These are phyloP conservation scores for Phialophora verrucosa DNA, from an alignment of 2,329 filamentous ascomycete species.

Conservation along the genomic window DNA sequence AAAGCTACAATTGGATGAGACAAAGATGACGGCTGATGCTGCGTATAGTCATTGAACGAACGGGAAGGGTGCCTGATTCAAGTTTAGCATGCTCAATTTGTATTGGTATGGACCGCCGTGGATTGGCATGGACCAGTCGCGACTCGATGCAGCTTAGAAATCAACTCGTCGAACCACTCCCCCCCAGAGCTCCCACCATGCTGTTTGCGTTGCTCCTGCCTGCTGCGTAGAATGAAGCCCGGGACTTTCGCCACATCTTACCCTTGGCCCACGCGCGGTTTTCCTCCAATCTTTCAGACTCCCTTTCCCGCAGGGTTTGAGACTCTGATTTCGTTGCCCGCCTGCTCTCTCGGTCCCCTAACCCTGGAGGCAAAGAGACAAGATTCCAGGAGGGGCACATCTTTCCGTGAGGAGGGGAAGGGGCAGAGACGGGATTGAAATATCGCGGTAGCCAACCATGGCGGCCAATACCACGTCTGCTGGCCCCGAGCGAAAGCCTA, in stretches of 20 bases:
- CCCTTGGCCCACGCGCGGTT: slow-evolving; percentile 20
- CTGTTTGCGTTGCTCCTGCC: slow-evolving; percentile 1
- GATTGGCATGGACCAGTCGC: slow-evolving; percentile 35
- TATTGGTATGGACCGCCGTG: slow-evolving; percentile 29
- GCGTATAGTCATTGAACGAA: slow-evolving; percentile 4
- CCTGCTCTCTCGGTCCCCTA: neutral
- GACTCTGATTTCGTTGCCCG: neutral
- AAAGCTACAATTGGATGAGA: slow-evolving; percentile 12
- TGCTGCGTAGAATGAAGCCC: neutral
- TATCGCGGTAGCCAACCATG: neutral
- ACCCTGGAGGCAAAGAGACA: slow-evolving; percentile 16
- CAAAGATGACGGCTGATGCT: slow-evolving; percentile 23
- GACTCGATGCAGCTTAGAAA: slow-evolving; percentile 34
- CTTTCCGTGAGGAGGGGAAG: neutral
- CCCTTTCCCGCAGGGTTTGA: neutral
- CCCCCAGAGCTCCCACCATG: neutral
- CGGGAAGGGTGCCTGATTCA: slow-evolving; percentile 31
- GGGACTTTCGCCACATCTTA: slow-evolving; percentile 23
- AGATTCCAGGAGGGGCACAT: slow-evolving; percentile 12
- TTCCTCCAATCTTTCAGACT: slow-evolving; percentile 12
- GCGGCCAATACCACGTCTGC: neutral
- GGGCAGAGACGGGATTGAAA: neutral
- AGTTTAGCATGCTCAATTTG: slow-evolving; percentile 18
- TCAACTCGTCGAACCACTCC: slow-evolving; percentile 27
- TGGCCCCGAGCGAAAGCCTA: neutral